Conservation (phyloP, 106 monocot genomes). For the Platanthera guangdongensis region DNA sequence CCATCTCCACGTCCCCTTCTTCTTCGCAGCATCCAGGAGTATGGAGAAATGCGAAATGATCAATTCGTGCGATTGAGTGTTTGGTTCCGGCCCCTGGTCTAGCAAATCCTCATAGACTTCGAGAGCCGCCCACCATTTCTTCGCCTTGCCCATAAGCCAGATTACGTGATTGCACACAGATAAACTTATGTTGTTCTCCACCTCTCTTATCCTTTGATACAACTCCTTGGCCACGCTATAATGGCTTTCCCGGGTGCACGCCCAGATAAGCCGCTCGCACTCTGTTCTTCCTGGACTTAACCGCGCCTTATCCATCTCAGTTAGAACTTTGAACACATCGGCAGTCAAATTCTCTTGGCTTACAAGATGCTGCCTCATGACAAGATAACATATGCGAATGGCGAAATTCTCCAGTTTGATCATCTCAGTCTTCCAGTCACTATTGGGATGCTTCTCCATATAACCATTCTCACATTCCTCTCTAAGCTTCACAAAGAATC, state of each 20-base stretch:
- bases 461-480: constrained; percentile 41
- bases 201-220: constrained; percentile 62
- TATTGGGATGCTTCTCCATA: constrained; percentile 17
- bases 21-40: constrained; percentile 64
- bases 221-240: constrained; percentile 63
- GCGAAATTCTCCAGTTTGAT: constrained; percentile 48
- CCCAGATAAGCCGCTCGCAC: constrained; percentile 75
- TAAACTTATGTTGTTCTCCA: constrained; percentile 43
- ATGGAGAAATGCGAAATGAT: constrained; percentile 76
- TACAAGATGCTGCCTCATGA: constrained; percentile 62
- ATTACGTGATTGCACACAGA: constrained; percentile 87
- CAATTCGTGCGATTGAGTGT: constrained; percentile 73
- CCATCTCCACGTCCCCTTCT: constrained; percentile 87
- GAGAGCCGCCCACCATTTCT: constrained; percentile 96
- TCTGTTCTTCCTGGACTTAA: constrained; percentile 28
- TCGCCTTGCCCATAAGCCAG: constrained; percentile 86
- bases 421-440: constrained; percentile 61
- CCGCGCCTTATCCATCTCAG: constrained; percentile 43
- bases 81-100: constrained; percentile 85
- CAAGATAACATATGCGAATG: constrained; percentile 47
- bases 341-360: constrained; percentile 24
- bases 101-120: constrained; percentile 89
- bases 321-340: constrained; percentile 45
- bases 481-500: constrained; percentile 37
- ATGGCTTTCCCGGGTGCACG: constrained; percentile 61